Conservation (phyloP, 2,329 filamentous ascomycete species). For the Beauveria rudraprayagi region DNA sequence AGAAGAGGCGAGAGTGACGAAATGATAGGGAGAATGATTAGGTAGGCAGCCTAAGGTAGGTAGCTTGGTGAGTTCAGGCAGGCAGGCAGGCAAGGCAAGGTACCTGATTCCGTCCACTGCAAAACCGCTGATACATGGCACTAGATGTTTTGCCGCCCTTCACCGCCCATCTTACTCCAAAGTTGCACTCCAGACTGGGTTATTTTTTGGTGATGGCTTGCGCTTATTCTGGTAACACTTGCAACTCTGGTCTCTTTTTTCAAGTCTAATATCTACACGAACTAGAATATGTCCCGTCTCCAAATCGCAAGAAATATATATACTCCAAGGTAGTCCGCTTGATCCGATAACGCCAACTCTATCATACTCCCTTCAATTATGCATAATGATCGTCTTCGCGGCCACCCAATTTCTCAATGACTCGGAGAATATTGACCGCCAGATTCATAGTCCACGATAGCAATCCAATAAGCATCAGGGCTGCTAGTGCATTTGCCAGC, state of each 20-base stretch:
- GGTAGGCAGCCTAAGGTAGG: neutral
- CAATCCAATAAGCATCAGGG: slow-evolving; percentile 71
- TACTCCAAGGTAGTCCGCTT: neutral
- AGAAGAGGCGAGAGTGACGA: slow-evolving; percentile 7
- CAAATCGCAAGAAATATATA: neutral
- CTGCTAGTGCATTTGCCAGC: slow-evolving; percentile 60
- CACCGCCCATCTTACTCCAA: neutral
- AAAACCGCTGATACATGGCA: neutral
- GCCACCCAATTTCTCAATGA: slow-evolving; percentile 53
- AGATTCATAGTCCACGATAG: slow-evolving; percentile 90
- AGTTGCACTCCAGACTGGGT: too few species aligned
- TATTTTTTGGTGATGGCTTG: too few species aligned
- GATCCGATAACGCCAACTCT: slow-evolving; percentile 1
- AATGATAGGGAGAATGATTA: neutral
- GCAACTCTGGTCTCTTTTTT: too few species aligned
- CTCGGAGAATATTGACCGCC: slow-evolving; percentile 71
- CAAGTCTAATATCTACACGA: too few species aligned
- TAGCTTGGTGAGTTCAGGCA: neutral
- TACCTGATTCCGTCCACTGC: neutral
- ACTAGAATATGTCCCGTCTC: neutral
- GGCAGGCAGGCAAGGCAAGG: neutral
- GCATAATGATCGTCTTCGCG: slow-evolving; percentile 34
- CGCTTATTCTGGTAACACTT: too few species aligned
- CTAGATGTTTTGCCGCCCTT: neutral
- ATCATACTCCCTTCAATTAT: slow-evolving; percentile 9